Evolutionary conservation across 73 alveolate genomes (phyloP), one percentile per base, ranked within the genome.

Genomic region (Blepharisma japonicum): DNA sequence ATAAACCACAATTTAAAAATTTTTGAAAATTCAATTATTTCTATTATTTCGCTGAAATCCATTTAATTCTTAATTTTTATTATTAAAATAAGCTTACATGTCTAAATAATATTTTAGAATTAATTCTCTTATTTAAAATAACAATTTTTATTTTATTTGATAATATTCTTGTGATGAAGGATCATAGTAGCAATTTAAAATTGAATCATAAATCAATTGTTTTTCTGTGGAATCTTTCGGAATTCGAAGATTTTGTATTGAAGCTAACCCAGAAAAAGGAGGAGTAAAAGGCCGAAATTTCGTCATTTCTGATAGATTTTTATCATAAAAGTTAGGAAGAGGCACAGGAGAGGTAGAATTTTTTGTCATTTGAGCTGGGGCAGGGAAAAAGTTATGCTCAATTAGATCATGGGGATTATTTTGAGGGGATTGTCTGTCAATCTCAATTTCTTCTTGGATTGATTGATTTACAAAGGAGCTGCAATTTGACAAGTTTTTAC

Each of bases 131-230:
- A 61, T 25, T 27, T 61, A 21, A 25, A 38, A 4, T 61, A 3
- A 0, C 21, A 21, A 61, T 25, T 61, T 1, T 61, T 25, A 9
- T 9, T 61, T 61, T 21, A 61, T 14, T 38, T 61, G 0, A 61
- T 61, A 61, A 61, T 61, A 61, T 27, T 61, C 56, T 21, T 21
- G 14, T 21, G 77, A 11, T 20, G 56, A 9, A 25, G 77, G 77
- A 61, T 61, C 77, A 61, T 61, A 61, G 4, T 61, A 61, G 71
- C 77, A 61, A 11, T 61, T n/a, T 20, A 61, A 21, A n/a, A 61
- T 27, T 11, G 77, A 21, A 27, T 61, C 77, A 61, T 25, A 61
- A 25, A 61, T 27, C 53, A 61, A 27, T 61, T 20, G 18, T 0
- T 61, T 27, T 11, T 61, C 77, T 21, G 0, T 72, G 2, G 77